Evolutionary conservation across 2,329 filamentous ascomycete genomes (phyloP).

Genomic region (Apiospora kogelbergensis): DNA sequence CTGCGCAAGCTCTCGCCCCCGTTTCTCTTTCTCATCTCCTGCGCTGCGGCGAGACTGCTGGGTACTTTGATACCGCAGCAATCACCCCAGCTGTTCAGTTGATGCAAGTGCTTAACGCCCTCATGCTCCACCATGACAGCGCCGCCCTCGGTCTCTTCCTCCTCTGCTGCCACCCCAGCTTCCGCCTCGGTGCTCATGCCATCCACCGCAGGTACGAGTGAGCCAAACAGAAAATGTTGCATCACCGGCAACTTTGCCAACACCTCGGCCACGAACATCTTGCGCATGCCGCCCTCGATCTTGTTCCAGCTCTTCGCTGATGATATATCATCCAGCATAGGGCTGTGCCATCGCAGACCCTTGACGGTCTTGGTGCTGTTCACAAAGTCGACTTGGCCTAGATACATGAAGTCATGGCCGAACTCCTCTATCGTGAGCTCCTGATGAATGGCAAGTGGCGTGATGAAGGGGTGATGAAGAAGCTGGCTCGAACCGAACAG

Average conservation of each 20-base stretch:
- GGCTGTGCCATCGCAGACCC: constrained; percentile 91
- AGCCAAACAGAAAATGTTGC: constrained; percentile 97
- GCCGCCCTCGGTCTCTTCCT: constrained; percentile 53
- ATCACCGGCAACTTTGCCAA: constrained; percentile 93
- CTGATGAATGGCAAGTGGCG: constrained; percentile 81
- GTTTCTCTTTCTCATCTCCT: constrained; percentile 79
- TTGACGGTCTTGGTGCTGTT: constrained; percentile 96
- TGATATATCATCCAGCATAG: constrained; percentile 98
- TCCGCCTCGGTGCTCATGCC: constrained; percentile 73
- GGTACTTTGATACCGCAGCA: constrained; percentile 98
- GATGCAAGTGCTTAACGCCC: constrained; percentile 70
- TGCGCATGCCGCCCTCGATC: constrained; percentile 91
- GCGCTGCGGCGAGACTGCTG: constrained; percentile 85
- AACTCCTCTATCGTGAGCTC: constrained; percentile 85
- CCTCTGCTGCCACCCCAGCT: constrained; percentile 44
- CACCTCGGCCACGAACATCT: constrained; percentile 95
- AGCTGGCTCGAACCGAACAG: constrained; percentile 92
- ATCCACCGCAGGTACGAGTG: constrained; percentile 74
- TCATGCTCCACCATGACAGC: constrained; percentile 63
- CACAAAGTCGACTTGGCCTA: constrained; percentile 90
- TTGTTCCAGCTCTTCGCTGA: constrained; percentile 87
- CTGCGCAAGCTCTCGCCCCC: constrained; percentile 62
- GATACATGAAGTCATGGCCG: constrained; percentile 79
- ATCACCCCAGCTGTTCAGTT: constrained; percentile 80
- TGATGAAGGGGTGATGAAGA: constrained; percentile 79